phyloP scores from a whole-genome alignment of 805 yeast genomes.

The Lachancea thermotolerans region DNA sequence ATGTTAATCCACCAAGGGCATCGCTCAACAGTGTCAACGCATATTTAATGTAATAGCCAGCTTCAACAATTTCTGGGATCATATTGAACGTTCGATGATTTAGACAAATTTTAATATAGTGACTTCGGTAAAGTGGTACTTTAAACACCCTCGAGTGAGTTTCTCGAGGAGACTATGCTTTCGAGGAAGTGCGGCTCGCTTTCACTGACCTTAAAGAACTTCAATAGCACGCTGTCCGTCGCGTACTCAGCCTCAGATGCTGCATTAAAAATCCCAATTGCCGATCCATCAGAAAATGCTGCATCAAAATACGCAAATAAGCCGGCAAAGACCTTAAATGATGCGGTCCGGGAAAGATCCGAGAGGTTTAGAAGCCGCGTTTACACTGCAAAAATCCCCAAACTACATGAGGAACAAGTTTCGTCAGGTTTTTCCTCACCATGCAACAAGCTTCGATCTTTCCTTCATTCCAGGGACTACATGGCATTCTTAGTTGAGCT shows the following conservation, averaged over 20 bases:
- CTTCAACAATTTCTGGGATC: neutral
- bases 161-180: conserved; percentile 1
- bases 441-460: neutral
- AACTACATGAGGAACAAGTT: too few species aligned
- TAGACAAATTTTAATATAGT: too few species aligned
- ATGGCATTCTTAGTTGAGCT: conserved; percentile 10
- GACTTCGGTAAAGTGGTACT: too few species aligned
- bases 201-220: conserved; percentile 6
- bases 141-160: too few species aligned
- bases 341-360: neutral
- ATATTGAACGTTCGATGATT: neutral
- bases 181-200: neutral
- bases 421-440: too few species aligned
- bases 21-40: conserved; percentile 68
- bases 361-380: neutral
- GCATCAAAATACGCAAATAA: neutral
- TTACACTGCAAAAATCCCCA: too few species aligned
- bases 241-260: neutral
- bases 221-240: conserved; percentile 11
- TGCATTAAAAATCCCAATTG: neutral
- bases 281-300: neutral
- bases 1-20: conserved; percentile 68
- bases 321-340: neutral
- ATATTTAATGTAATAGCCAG: conserved; percentile 39
- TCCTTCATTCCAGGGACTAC: conserved; percentile 4